A percentile compares a stretch with the other conserved stretches of the same genome.
These are phyloP conservation scores for Lactarius sp. DNA, from an alignment of 768 basidiomycete genomes.

Conservation along the genomic window DNA sequence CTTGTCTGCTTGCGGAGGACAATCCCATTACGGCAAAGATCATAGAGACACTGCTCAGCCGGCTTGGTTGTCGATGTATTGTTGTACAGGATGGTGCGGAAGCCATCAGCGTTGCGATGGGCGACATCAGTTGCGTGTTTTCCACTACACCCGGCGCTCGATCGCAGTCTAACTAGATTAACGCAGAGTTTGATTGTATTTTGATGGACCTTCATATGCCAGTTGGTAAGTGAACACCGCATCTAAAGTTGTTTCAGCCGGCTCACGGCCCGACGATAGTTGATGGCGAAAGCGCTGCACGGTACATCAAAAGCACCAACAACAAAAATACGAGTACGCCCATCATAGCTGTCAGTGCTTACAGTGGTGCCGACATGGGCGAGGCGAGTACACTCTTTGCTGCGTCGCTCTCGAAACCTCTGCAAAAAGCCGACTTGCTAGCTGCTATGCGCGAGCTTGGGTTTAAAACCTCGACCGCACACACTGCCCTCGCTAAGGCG, in stretches of 20 bases:
- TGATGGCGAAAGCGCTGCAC: conserved; percentile 93
- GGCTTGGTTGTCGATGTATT: conserved; percentile 92
- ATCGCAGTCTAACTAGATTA: conserved; percentile 2
- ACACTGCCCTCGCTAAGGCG: conserved; percentile 37
- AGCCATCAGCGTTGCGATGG: conserved; percentile 95
- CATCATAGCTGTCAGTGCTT: conserved; percentile 88
- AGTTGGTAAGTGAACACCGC: conserved; percentile 55
- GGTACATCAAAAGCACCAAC: conserved; percentile 95
- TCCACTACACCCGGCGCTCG: conserved; percentile 25
- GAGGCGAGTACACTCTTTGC: conserved; percentile 68
- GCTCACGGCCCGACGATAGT: conserved; percentile 42
- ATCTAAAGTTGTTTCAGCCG: background rate
- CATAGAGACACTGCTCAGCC: conserved; percentile 87
- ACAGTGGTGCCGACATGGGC: conserved; percentile 63
- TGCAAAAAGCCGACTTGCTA: conserved; percentile 83
- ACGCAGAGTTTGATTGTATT: conserved; percentile 90
- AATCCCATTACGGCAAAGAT: conserved; percentile 99
- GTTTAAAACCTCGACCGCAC: conserved; percentile 76
- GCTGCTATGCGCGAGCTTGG: conserved; percentile 79
- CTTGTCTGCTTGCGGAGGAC: conserved; percentile 92
- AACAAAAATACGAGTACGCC: conserved; percentile 93
- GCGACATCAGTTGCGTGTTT: conserved; percentile 72
- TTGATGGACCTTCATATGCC: conserved; percentile 97
- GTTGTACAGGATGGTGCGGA: conserved; percentile 96
- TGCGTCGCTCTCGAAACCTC: conserved; percentile 80